A percentile compares a stretch with the other conserved stretches of the same genome.
Evolutionary conservation across 495 filamentous ascomycete species (phyloP).

Genomic region (Rhizodiscina lignyota): DNA sequence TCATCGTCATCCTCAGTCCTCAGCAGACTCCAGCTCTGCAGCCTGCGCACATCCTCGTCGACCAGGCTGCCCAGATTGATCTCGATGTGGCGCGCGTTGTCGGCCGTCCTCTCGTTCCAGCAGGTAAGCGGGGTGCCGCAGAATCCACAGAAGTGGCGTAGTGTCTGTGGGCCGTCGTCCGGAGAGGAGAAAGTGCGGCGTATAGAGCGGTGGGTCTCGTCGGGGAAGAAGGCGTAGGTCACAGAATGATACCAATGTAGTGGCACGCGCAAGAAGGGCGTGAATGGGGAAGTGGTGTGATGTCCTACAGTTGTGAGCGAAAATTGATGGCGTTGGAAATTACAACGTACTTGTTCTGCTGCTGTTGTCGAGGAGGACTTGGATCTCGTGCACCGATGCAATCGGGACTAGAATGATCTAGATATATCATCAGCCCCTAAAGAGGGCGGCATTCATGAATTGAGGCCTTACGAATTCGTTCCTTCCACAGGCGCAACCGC

Average conservation of each 20-base stretch:
- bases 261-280: conserved; percentile 67
- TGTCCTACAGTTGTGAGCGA: conserved; percentile 30
- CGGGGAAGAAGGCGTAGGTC: conserved; percentile 55
- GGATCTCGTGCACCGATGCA: too few relatives aligned
- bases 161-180: conserved; percentile 10
- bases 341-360: conserved; percentile 41
- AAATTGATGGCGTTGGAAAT: background rate
- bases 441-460: too few relatives aligned
- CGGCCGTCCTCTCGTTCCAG: conserved; percentile 55
- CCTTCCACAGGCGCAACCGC: too few relatives aligned
- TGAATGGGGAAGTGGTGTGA: conserved; percentile 49
- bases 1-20: conserved; percentile 31
- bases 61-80: conserved; percentile 57
- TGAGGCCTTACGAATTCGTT: too few relatives aligned
- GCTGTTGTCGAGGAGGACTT: conserved; percentile 51
- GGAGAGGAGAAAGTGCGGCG: conserved; percentile 50
- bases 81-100: conserved; percentile 57
- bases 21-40: conserved; percentile 54
- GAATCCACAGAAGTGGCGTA: conserved; percentile 77
- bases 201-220: conserved; percentile 60
- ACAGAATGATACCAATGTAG: conserved; percentile 55
- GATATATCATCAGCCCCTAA: too few relatives aligned
- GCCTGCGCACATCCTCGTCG: conserved; percentile 42
- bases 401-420: too few relatives aligned
- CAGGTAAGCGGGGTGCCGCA: conserved; percentile 69